Evolutionary conservation across 108 stramenopile species (phyloP), one percentile per base, ranked within the genome.

Genomic region (Conticribra guillardii): DNA sequence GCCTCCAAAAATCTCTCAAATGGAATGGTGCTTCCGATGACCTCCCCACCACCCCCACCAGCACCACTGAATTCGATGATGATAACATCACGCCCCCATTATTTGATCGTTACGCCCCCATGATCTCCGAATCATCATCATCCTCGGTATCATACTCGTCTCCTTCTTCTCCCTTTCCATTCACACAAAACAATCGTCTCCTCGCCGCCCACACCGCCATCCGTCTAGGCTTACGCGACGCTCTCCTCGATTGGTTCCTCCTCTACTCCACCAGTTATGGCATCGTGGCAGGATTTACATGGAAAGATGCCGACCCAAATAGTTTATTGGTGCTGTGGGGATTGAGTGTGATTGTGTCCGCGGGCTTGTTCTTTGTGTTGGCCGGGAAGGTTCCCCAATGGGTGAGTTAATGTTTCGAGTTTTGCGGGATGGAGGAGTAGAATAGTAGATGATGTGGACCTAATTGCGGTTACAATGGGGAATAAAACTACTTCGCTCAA

Each of bases 351-450:
- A 66, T 74, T 15, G 17, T 57, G 30, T 47, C 41, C n/a, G 64
- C 73, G 26, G 8, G 48, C 11, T 34, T 74, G 23, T 60, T 74
- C 15, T 63, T 32, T 18, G 52, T 74, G 27, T 28, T 48, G 33
- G 64, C 46, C 30, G 18, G 64, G 64, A 74, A 74, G 53, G 56
- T 74, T 27, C 73, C 73, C 11, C 57, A 65, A 18, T 74, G 73
- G 72, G 67, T 68, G 21, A 57, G 67, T 56, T 29, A n/a, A 17
- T 4, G 48, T 34, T 50, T 7, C 53, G n/a, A 58, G 16, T 58
- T 58, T 30, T n/a, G n/a, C n/a, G n/a, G n/a, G n/a, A n/a, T n/a
- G n/a, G n/a, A n/a, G n/a, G n/a, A n/a, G n/a, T n/a, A n/a, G n/a
- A n/a, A n/a, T n/a, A n/a, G n/a, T n/a, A n/a, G n/a, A n/a, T n/a